Conservation (phyloP, 2,329 filamentous ascomycete species). For the Colletotrichum higginsianum region DNA sequence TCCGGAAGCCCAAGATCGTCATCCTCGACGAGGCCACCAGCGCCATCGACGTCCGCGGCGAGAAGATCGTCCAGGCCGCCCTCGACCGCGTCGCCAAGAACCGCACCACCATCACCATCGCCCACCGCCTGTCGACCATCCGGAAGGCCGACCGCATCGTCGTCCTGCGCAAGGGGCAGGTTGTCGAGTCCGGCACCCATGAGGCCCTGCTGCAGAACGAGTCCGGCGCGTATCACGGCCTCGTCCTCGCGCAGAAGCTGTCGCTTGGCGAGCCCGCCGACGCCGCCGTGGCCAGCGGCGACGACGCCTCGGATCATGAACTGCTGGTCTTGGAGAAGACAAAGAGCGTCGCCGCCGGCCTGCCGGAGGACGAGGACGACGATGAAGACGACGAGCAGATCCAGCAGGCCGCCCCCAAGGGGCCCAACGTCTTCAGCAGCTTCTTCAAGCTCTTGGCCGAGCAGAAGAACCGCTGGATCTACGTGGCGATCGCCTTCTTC, state of each 20-base stretch:
- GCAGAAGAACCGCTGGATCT: constrained; percentile 67
- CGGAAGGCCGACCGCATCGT: constrained; percentile 84
- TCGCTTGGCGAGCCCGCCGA: constrained; percentile 64
- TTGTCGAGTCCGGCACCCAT: constrained; percentile 83
- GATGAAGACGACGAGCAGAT: constrained; percentile 41
- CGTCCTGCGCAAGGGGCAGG: constrained; percentile 79
- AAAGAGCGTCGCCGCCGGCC: constrained; percentile 61
- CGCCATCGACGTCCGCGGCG: constrained; percentile 70
- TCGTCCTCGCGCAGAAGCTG: constrained; percentile 76
- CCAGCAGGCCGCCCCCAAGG: constrained; percentile 52
- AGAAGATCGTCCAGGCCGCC: constrained; percentile 75
- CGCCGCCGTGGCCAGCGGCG: constrained; percentile 49
- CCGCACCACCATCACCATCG: constrained; percentile 81
- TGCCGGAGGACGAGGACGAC: constrained; percentile 53
- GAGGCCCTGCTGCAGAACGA: constrained; percentile 75
- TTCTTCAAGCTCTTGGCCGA: constrained; percentile 72
- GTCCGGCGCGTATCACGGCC: constrained; percentile 75
- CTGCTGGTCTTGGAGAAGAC: constrained; percentile 54
- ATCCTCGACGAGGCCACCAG: constrained; percentile 85
- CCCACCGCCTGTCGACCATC: constrained; percentile 82
- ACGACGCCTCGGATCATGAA: constrained; percentile 56
- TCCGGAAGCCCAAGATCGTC: constrained; percentile 78
- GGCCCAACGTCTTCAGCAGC: constrained; percentile 63
- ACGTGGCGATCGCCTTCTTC: constrained; percentile 63
- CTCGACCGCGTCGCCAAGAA: constrained; percentile 73